Base-by-base conservation (phyloP, 2,329 filamentous ascomycete species). In the Ceratocystiopsis sp. region DNA sequence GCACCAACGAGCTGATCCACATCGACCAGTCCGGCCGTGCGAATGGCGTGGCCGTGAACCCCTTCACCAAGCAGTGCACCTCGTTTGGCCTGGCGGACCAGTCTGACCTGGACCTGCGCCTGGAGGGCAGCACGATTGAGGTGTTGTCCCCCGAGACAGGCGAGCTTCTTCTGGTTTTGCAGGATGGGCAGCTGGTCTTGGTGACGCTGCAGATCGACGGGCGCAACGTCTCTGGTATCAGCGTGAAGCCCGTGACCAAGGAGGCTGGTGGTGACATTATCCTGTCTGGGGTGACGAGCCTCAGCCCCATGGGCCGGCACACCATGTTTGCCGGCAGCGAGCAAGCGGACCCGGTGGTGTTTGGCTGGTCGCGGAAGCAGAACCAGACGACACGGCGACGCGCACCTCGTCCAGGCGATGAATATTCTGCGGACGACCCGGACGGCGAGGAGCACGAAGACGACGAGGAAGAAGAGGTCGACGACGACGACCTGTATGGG, bases 11-110 rank as follows among this genome's bases (percentile, higher is more conserved):
- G 56, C 62, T 98, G 48, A 83, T 98, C 47, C 91, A 98, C 58
- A 78, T 98, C 50, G 89, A 96, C 55, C 91, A 98, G 66, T 85
- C 85, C 12, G 91, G 91, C 29, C 95, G 93, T 59, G 75, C 86
- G 13, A 94, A 85, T 54, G 89, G 86, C 2, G 81, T 96, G 46
- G 89, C 82, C 4, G 84, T 98, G 49, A 98, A 98, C 55, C 74
- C 84, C 33, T 93, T 94, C 61, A 80, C 87, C 5, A 84, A 79
- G 57, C 75, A 83, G 48, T 75, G 76, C 49, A 94, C 89, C 2
- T 74, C 80, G 0, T 96, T 95, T 54, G 75, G 80, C 41, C 76
- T 98, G 57, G 72, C 75, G 6, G 91, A 98, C 57, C 89, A 95
- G 60, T 83, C 85, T 1, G 75, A 84, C 38, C 67, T 96, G 38